Evolutionary conservation across 2,329 filamentous ascomycete genomes (phyloP).

Genomic region (Eurotiales sp.): DNA sequence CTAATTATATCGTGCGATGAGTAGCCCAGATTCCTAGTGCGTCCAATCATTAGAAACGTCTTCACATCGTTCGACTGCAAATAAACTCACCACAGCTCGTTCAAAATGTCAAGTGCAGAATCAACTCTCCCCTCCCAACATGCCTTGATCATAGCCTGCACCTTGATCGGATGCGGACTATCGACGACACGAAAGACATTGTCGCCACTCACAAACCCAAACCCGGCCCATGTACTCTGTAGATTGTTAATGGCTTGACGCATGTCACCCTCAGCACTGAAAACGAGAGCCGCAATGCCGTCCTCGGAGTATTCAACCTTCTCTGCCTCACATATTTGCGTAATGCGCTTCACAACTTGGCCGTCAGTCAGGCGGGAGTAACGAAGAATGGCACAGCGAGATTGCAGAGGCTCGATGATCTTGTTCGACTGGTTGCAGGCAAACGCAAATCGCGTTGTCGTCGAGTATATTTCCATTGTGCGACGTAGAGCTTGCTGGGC

Average conservation of each 20-base stretch:
- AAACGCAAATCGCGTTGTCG: constrained; percentile 94
- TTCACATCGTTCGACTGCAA: not conserved
- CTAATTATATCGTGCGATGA: constrained; percentile 99
- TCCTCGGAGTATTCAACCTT: constrained; percentile 88
- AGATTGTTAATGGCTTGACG: constrained; percentile 98
- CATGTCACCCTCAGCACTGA: constrained; percentile 98
- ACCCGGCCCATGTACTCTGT: constrained; percentile 87
- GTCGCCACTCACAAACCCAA: constrained; percentile 94
- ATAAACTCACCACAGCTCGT: constrained; percentile 72
- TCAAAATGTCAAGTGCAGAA: constrained; percentile 75
- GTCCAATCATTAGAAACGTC: not conserved
- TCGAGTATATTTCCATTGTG: constrained; percentile 98
- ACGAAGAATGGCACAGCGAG: constrained; percentile 89
- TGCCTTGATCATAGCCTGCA: constrained; percentile 97
- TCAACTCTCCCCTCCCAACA: constrained; percentile 92
- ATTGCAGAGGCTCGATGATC: constrained; percentile 98
- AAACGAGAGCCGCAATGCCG: constrained; percentile 90
- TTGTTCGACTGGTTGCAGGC: constrained; percentile 99
- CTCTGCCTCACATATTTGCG: constrained; percentile 92
- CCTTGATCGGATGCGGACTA: constrained; percentile 94
- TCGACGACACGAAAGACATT: constrained; percentile 98
- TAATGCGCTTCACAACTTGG: constrained; percentile 83
- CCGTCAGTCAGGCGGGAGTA: constrained; percentile 89
- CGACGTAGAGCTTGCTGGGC: constrained; percentile 91
- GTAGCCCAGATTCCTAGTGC: constrained; percentile 71